Conservation (phyloP, 1,284 basidiomycete genomes). For the Trichosporon ovoides region DNA sequence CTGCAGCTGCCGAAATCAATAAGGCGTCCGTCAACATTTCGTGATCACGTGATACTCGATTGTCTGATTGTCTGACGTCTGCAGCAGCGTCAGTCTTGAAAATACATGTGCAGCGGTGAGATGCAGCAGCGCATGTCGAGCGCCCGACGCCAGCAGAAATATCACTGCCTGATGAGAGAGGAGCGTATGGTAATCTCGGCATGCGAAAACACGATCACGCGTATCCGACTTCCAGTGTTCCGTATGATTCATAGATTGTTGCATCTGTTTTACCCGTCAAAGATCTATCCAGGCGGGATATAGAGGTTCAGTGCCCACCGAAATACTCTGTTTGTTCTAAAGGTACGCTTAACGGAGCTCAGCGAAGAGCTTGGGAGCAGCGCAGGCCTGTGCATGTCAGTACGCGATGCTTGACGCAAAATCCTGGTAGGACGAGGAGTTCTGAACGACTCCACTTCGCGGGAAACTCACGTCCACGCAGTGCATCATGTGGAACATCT, state of each 20-base stretch:
- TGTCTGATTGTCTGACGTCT: too few species aligned
- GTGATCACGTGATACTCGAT: slow-evolving; percentile 9
- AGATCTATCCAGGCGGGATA: slow-evolving; percentile 10
- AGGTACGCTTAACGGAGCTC: slow-evolving; percentile 47
- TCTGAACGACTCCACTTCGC: slow-evolving; percentile 11
- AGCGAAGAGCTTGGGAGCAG: slow-evolving; percentile 73
- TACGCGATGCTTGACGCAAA: not conserved
- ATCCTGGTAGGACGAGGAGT: too few species aligned
- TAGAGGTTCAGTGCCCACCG: not conserved
- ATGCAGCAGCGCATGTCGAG: too few species aligned
- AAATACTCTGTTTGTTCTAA: slow-evolving; percentile 11
- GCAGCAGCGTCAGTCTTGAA: too few species aligned
- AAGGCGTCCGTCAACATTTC: slow-evolving; percentile 7
- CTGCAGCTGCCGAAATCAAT: not conserved
- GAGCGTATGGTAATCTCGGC: too few species aligned
- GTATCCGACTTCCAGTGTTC: not conserved
- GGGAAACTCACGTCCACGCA: slow-evolving; percentile 67
- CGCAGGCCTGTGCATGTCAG: slow-evolving; percentile 57
- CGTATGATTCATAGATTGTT: slow-evolving; percentile 14
- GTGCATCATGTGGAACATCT: slow-evolving; percentile 61
- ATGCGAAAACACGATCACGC: not conserved
- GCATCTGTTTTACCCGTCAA: slow-evolving; percentile 19
- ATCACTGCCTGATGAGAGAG: too few species aligned
- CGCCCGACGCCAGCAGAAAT: not conserved
- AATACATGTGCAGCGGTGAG: too few species aligned